phyloP scores from a whole-genome alignment of 352 stramenopile species.

The Globisporangium acanthophoron region DNA sequence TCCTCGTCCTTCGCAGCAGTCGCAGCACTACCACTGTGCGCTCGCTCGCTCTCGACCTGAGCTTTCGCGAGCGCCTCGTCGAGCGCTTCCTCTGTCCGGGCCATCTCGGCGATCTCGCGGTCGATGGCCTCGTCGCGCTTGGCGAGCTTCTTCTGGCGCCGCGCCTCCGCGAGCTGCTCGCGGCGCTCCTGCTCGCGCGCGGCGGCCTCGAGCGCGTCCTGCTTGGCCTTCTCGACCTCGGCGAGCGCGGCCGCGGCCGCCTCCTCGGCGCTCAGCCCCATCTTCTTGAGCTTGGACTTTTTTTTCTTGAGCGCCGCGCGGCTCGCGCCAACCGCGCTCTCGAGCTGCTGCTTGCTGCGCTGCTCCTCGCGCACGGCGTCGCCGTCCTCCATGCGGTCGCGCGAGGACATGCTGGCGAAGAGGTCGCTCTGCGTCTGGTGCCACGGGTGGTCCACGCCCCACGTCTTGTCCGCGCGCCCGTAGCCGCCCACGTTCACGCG shows the following conservation, averaged over 20 bases:
- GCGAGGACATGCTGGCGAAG: conserved; percentile 36
- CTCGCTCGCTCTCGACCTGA: conserved; percentile 15
- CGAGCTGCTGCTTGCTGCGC: conserved; percentile 26
- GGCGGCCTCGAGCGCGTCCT: conserved; percentile 4
- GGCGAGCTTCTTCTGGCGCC: conserved; percentile 18
- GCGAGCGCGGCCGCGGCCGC: conserved; percentile 21
- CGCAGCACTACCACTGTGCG: background rate
- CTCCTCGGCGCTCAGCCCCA: conserved; percentile 27
- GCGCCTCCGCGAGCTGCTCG: conserved; percentile 17
- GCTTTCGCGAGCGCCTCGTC: conserved; percentile 10
- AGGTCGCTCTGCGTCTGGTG: conserved; percentile 54
- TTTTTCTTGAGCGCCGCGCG: conserved; percentile 74
- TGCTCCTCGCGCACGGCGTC: conserved; percentile 27
- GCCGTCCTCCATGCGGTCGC: conserved; percentile 67
- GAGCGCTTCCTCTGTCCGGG: conserved; percentile 8
- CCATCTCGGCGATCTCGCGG: conserved; percentile 16
- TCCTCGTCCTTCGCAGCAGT: background rate
- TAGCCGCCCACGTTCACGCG: conserved; percentile 65
- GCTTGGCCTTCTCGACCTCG: conserved; percentile 30
- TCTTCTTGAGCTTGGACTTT: conserved; percentile 69
- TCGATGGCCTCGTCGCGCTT: conserved; percentile 13
- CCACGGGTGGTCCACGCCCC: conserved; percentile 75
- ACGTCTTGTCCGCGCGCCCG: conserved; percentile 71
- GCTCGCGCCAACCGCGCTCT: conserved; percentile 32
- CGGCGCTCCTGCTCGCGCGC: conserved; percentile 18